These are phyloP conservation scores for Sarocladium oryzae DNA, from an alignment of 2,329 filamentous ascomycete species.

Conservation along the genomic window DNA sequence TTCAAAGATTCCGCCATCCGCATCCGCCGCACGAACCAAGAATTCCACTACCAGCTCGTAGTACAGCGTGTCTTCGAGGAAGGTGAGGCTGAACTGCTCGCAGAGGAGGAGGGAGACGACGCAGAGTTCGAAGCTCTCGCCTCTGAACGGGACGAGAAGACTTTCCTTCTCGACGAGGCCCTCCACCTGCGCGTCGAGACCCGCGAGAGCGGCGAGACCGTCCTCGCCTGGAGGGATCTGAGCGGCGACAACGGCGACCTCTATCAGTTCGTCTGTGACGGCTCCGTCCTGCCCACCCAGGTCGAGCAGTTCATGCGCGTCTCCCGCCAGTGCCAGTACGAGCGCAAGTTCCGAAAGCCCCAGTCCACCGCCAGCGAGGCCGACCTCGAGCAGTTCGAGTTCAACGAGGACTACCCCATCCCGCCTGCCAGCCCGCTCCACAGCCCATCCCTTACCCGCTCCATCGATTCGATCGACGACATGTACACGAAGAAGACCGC, in stretches of 20 bases:
- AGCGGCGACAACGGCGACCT: slow-evolving; percentile 90
- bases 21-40: slow-evolving; percentile 87
- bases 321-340: slow-evolving; percentile 92
- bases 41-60: slow-evolving; percentile 96
- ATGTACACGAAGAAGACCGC: slow-evolving; percentile 44
- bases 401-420: slow-evolving; percentile 58
- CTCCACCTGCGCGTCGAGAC: slow-evolving; percentile 82
- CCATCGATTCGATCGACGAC: slow-evolving; percentile 50
- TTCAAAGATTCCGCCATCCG: slow-evolving; percentile 94
- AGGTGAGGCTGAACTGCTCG: slow-evolving; percentile 85
- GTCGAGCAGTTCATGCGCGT: slow-evolving; percentile 75
- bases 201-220: slow-evolving; percentile 71
- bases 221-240: slow-evolving; percentile 90
- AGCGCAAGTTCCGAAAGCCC: slow-evolving; percentile 82
- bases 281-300: slow-evolving; percentile 60
- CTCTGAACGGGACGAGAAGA: slow-evolving; percentile 91
- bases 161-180: slow-evolving; percentile 87
- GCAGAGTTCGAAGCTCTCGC: slow-evolving; percentile 66
- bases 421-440: slow-evolving; percentile 58
- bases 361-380: slow-evolving; percentile 73
- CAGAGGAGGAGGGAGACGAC: slow-evolving; percentile 83
- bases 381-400: slow-evolving; percentile 78
- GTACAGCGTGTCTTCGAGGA: slow-evolving; percentile 96
- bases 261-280: slow-evolving; percentile 96
- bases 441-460: slow-evolving; percentile 48